These are phyloP conservation scores for Fusarium palustre DNA, from an alignment of 2,329 filamentous ascomycete genomes.

Conservation along the genomic window DNA sequence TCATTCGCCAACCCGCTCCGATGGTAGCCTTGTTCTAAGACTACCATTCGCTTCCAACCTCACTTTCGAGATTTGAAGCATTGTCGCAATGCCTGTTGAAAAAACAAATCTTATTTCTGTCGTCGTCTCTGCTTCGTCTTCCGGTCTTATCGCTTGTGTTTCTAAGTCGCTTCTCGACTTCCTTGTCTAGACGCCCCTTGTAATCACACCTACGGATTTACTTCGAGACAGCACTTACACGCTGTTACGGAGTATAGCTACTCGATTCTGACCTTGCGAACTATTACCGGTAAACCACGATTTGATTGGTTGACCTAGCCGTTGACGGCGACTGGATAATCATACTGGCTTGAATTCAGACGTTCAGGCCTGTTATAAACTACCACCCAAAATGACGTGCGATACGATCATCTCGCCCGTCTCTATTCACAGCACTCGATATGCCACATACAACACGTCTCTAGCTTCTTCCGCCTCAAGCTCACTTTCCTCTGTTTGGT, in stretches of 20 bases:
- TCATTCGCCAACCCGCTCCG: constrained; percentile 36
- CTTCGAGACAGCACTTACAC: constrained; percentile 51
- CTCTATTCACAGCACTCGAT: constrained; percentile 58
- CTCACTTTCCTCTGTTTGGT: constrained; percentile 83
- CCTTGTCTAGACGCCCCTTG: constrained; percentile 58
- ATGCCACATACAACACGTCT: constrained; percentile 75
- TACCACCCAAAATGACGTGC: constrained; percentile 68
- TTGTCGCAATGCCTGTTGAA: constrained; percentile 70
- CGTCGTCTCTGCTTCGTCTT: constrained; percentile 71
- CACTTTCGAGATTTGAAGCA: constrained; percentile 48
- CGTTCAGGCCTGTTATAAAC: constrained; percentile 47
- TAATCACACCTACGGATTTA: constrained; percentile 57
- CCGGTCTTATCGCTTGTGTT: constrained; percentile 69
- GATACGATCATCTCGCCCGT: constrained; percentile 65
- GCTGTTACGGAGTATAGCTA: constrained; percentile 57
- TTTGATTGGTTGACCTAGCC: constrained; percentile 63
- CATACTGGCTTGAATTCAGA: constrained; percentile 49
- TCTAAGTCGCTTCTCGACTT: constrained; percentile 57
- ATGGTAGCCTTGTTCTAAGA: constrained; percentile 53
- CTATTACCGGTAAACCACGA: constrained; percentile 53
- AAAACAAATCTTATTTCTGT: constrained; percentile 65
- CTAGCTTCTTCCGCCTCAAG: constrained; percentile 81
- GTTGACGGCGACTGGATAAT: constrained; percentile 67
- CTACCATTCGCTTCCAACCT: constrained; percentile 46
- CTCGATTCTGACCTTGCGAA: constrained; percentile 53